These are phyloP conservation scores for Pelargonium nanum DNA, from an alignment of 345 rosid species.

Conservation along the genomic window DNA sequence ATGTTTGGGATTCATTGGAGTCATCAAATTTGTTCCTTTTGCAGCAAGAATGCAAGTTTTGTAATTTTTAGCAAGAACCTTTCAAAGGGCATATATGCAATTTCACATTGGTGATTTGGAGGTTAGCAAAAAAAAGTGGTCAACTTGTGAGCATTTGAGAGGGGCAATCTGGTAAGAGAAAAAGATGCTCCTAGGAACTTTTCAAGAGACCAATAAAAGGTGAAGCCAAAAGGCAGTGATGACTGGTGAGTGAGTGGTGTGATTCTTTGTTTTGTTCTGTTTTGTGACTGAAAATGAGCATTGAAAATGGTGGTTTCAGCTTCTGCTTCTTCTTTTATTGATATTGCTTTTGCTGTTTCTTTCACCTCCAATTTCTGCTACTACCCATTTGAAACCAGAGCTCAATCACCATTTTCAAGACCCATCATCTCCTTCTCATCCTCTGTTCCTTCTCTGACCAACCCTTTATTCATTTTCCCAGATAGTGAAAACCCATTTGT, in stretches of 20 bases:
- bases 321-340: background rate
- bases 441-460: constrained; percentile 9
- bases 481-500: background rate
- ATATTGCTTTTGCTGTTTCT: constrained; percentile 12
- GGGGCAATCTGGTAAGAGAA: background rate
- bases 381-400: background rate
- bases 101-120: background rate
- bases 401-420: constrained; percentile 3
- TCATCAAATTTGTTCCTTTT: too few relatives aligned
- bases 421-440: background rate
- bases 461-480: background rate
- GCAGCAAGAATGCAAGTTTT: too few relatives aligned
- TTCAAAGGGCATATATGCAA: background rate
- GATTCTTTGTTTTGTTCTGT: too few relatives aligned
- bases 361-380: constrained; percentile 1
- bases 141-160: too few relatives aligned
- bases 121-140: too few relatives aligned
- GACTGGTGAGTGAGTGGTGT: too few relatives aligned
- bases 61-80: too few relatives aligned
- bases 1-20: too few relatives aligned
- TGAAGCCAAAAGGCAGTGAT: background rate
- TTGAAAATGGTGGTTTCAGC: constrained; percentile 9
- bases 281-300: too few relatives aligned
- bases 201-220: too few relatives aligned
- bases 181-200: background rate